Percentiles rank a stretch among this genome's conserved stretches.
phyloP scores from a whole-genome alignment of 2,329 filamentous ascomycete species.

The Myriosclerotinia curreyana region DNA sequence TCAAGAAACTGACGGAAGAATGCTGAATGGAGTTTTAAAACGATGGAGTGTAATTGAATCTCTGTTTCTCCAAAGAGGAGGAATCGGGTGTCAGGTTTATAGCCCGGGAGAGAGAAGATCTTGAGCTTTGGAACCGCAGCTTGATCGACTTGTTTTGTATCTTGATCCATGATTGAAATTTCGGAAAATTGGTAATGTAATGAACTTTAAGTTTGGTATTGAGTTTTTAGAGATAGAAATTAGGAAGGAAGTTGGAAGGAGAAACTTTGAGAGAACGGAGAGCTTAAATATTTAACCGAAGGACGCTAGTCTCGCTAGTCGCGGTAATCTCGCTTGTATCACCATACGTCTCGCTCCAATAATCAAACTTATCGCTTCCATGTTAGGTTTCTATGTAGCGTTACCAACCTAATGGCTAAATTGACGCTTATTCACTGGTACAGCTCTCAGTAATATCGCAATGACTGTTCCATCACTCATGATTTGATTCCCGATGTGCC shows the following conservation, averaged over 20 bases:
- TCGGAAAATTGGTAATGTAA: not conserved
- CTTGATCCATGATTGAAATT: not conserved
- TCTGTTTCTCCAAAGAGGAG: not conserved
- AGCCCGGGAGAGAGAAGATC: not conserved
- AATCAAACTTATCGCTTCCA: no score
- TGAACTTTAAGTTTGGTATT: not conserved
- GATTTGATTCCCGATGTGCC: no score
- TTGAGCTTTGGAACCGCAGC: not conserved
- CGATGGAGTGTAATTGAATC: not conserved
- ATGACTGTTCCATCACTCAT: no score
- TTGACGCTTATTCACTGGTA: no score
- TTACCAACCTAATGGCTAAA: no score
- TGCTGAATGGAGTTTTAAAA: not conserved
- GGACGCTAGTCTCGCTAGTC: no score
- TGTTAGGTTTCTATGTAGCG: no score
- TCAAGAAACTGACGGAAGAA: conserved; percentile 4
- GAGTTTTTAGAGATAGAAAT: not conserved
- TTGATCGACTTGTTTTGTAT: not conserved
- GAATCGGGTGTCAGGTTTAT: not conserved
- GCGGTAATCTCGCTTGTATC: no score
- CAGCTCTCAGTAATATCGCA: no score
- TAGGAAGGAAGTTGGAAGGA: not conserved
- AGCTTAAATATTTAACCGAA: not conserved
- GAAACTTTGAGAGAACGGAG: not conserved
- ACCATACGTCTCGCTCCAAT: no score